Percentiles rank a stretch among this genome's conserved stretches.
Conservation (phyloP, 495 filamentous ascomycete genomes). For the Cladorrhinum samala region DNA sequence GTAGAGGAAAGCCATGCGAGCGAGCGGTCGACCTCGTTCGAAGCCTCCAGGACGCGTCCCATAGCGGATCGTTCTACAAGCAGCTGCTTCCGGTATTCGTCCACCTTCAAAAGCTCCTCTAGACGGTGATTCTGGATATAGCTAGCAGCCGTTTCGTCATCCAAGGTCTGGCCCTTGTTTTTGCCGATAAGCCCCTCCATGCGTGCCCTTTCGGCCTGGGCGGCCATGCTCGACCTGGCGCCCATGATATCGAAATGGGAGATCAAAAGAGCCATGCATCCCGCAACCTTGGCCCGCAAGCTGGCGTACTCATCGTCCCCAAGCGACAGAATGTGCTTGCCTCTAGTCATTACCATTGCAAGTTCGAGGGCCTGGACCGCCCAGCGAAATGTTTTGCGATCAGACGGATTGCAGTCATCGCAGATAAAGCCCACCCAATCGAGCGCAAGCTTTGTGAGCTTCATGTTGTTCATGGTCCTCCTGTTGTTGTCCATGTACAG, state of each 20-base stretch:
- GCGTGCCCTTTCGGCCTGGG: constrained; percentile 70
- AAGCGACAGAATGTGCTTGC: constrained; percentile 81
- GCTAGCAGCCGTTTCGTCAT: constrained; percentile 76
- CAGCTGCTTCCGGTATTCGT: constrained; percentile 68
- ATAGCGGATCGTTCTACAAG: constrained; percentile 84
- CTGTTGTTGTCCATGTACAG: constrained; percentile 91
- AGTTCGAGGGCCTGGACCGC: constrained; percentile 92
- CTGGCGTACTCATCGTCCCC: constrained; percentile 77
- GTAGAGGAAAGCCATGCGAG: constrained; percentile 89
- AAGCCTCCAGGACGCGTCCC: constrained; percentile 84
- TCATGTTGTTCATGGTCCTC: constrained; percentile 91
- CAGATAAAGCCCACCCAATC: constrained; percentile 98
- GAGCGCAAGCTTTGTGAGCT: constrained; percentile 83
- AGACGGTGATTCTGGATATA: constrained; percentile 69
- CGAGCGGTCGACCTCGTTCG: constrained; percentile 90
- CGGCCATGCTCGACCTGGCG: constrained; percentile 83
- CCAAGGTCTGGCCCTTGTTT: constrained; percentile 67
- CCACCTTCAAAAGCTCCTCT: constrained; percentile 62
- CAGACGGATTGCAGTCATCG: constrained; percentile 92
- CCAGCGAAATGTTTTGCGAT: constrained; percentile 95
- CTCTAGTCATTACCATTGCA: constrained; percentile 92
- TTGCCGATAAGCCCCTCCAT: constrained; percentile 71
- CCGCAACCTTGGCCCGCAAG: constrained; percentile 81
- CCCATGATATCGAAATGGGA: constrained; percentile 99
- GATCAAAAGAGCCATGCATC: constrained; percentile 95